These are phyloP conservation scores for Heliamphora exappendiculata DNA, from an alignment of 148 eudicot genomes.

Conservation along the genomic window DNA sequence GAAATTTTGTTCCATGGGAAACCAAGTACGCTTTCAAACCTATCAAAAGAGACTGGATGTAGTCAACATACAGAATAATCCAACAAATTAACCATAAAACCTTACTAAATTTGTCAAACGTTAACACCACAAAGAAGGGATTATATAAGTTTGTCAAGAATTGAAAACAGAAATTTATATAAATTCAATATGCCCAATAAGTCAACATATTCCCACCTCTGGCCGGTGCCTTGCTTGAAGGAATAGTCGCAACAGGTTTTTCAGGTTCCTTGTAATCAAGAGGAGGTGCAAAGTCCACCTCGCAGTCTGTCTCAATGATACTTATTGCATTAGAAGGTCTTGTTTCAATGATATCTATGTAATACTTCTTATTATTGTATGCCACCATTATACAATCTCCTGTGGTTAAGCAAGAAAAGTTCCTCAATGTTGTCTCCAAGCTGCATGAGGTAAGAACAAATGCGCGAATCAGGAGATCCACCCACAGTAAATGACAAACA, in stretches of 20 bases:
- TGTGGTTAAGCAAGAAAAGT: slow-evolving; percentile 88
- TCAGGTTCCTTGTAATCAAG: slow-evolving; percentile 95
- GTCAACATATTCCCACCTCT: slow-evolving; percentile 50
- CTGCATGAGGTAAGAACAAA: slow-evolving; percentile 36
- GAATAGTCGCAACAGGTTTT: slow-evolving; percentile 39
- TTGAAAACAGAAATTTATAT: not conserved
- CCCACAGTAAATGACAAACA: not conserved
- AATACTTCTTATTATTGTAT: slow-evolving; percentile 83
- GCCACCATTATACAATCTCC: slow-evolving; percentile 95
- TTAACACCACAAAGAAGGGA: not conserved
- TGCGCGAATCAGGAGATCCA: not conserved
- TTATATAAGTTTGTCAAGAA: not conserved
- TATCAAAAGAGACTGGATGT: no score
- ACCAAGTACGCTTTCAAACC: no score
- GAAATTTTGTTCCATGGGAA: no score
- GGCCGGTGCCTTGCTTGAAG: slow-evolving; percentile 44
- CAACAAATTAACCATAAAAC: not conserved
- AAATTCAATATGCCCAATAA: not conserved
- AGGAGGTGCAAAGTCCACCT: slow-evolving; percentile 98
- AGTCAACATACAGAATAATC: not conserved
- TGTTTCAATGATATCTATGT: slow-evolving; percentile 79
- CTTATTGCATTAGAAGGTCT: slow-evolving; percentile 73
- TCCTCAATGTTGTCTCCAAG: slow-evolving; percentile 88
- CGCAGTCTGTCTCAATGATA: slow-evolving; percentile 95
- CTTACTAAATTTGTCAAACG: not conserved